Percentiles rank a stretch among this genome's conserved stretches.
These are phyloP conservation scores for Phytophthora tentaculata DNA, from an alignment of 352 stramenopile species.

Conservation along the genomic window DNA sequence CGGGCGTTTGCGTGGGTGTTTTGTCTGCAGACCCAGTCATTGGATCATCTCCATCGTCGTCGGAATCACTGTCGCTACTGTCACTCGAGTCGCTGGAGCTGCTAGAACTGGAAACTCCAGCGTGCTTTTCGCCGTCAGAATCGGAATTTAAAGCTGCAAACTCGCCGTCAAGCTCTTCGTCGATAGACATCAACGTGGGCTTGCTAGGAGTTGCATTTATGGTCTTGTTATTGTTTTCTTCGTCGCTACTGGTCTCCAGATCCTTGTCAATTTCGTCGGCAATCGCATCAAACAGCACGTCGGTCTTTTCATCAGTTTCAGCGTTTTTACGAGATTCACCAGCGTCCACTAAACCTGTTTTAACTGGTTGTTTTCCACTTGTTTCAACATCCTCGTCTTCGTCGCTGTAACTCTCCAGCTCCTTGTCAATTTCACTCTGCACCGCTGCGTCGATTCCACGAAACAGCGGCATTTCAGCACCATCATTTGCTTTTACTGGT, in stretches of 20 bases:
- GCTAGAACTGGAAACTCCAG: slow-evolving; percentile 32
- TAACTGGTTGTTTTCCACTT: neutral
- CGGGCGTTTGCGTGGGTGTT: neutral
- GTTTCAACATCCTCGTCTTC: slow-evolving; percentile 3
- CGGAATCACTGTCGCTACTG: slow-evolving; percentile 38
- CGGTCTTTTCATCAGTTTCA: neutral
- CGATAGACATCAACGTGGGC: slow-evolving; percentile 35
- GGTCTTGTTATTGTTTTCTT: slow-evolving; percentile 23
- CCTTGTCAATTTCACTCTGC: slow-evolving; percentile 33
- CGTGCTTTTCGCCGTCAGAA: slow-evolving; percentile 20
- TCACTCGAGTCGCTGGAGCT: slow-evolving; percentile 37
- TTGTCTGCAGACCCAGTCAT: slow-evolving; percentile 5
- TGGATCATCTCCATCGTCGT: slow-evolving; percentile 11
- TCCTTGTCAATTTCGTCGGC: slow-evolving; percentile 40
- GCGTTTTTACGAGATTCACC: neutral
- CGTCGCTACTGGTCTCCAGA: slow-evolving; percentile 36
- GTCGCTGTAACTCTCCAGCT: slow-evolving; percentile 24
- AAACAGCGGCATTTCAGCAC: neutral
- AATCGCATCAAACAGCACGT: slow-evolving; percentile 22
- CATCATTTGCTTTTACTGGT: neutral
- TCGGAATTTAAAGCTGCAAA: slow-evolving; percentile 42
- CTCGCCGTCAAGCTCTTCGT: slow-evolving; percentile 47
- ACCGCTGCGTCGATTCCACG: slow-evolving; percentile 6
- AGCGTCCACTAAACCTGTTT: neutral
- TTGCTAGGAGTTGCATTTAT: too few relatives aligned